These are phyloP conservation scores for Debaryomyces nepalensis DNA, from an alignment of 1,139 yeast genomes.

Conservation along the genomic window DNA sequence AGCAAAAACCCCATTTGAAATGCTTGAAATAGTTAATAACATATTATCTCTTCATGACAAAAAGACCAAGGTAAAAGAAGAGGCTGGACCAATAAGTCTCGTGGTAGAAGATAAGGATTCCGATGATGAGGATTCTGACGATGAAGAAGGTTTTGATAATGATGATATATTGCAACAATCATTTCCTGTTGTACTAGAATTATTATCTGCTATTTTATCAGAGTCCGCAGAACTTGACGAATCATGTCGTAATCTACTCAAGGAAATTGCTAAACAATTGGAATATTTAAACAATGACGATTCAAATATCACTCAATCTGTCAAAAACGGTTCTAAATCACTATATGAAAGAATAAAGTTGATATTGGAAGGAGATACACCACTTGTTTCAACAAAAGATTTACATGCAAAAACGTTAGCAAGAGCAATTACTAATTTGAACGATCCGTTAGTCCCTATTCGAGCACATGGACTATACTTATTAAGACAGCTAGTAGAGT, in stretches of 20 bases:
- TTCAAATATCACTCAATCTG: constrained; percentile 6
- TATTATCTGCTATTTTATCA: constrained; percentile 57
- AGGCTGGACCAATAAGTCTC: constrained; percentile 5
- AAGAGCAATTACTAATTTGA: constrained; percentile 67
- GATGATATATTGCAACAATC: constrained; percentile 33
- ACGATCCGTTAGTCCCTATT: constrained; percentile 81
- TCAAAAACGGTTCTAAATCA: constrained; percentile 29
- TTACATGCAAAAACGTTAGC: constrained; percentile 34
- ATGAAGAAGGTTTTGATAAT: constrained; percentile 39
- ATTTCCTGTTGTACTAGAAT: constrained; percentile 48
- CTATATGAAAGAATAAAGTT: constrained; percentile 35
- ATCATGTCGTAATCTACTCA: constrained; percentile 27
- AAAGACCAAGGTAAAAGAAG: background rate
- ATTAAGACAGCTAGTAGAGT: constrained; percentile 60
- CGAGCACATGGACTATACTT: constrained; percentile 83
- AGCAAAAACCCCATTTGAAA: constrained; percentile 63
- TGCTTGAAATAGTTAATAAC: constrained; percentile 58
- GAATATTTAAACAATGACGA: constrained; percentile 19
- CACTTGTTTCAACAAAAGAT: constrained; percentile 17
- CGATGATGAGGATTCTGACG: constrained; percentile 11
- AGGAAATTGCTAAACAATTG: constrained; percentile 32
- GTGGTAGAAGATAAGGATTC: constrained; percentile 6
- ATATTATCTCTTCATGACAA: constrained; percentile 34
- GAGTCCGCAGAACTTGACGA: constrained; percentile 43
- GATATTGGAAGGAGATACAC: constrained; percentile 33